A percentile compares a stretch with the other conserved stretches of the same genome.
Conservation (phyloP, 108 stramenopile species). For the Bacterosira constricta region DNA sequence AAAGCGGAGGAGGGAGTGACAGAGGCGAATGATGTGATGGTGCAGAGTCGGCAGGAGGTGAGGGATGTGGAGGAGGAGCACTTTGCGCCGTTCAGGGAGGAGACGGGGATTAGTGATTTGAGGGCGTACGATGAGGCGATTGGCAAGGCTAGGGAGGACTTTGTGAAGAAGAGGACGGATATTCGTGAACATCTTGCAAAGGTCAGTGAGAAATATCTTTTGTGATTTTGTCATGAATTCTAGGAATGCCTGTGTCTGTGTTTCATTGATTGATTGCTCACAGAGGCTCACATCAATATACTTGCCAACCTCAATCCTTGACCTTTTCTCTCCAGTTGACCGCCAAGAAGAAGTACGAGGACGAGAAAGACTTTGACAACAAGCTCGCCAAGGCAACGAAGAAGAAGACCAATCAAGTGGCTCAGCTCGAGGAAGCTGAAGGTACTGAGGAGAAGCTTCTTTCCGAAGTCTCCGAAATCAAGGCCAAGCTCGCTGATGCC, state of each 20-base stretch:
- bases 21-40: conserved; percentile 51
- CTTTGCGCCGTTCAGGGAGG: conserved; percentile 77
- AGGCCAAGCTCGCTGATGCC: conserved; percentile 73
- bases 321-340: conserved; percentile 19
- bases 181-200: conserved; percentile 79
- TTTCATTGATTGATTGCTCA: background rate
- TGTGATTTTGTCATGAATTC: background rate
- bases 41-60: conserved; percentile 51
- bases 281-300: background rate
- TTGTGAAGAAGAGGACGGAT: conserved; percentile 68
- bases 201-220: background rate
- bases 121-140: conserved; percentile 87
- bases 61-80: conserved; percentile 82
- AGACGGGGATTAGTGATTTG: conserved; percentile 81
- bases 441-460: conserved; percentile 36
- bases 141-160: conserved; percentile 80
- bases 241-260: background rate
- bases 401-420: conserved; percentile 59
- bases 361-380: conserved; percentile 50
- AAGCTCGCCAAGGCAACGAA: conserved; percentile 64
- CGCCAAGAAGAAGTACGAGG: conserved; percentile 54
- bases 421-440: conserved; percentile 52
- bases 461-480: conserved; percentile 48
- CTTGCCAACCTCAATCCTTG: background rate
- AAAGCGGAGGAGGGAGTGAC: conserved; percentile 57